phyloP scores from a whole-genome alignment of 2,329 filamentous ascomycete species.

The Xylariaceae sp. region DNA sequence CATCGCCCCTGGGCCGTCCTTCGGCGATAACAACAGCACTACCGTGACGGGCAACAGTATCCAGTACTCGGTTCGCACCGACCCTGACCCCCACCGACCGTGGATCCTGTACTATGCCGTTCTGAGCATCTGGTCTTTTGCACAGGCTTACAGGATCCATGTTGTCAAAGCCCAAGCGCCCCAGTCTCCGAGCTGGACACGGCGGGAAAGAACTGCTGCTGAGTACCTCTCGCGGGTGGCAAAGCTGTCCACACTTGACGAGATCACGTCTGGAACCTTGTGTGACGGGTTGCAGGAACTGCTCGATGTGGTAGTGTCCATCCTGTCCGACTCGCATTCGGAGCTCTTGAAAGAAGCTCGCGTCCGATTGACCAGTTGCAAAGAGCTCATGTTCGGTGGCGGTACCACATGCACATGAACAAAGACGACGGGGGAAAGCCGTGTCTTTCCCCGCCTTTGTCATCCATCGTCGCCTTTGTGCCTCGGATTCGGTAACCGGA shows the following conservation, averaged over 20 bases:
- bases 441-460: no score
- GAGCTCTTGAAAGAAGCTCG: slow-evolving; percentile 76
- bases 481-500: neutral
- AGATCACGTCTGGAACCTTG: slow-evolving; percentile 60
- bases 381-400: slow-evolving; percentile 39
- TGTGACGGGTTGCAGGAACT: slow-evolving; percentile 48
- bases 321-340: slow-evolving; percentile 43
- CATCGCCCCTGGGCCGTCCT: no score
- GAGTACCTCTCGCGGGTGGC: slow-evolving; percentile 58
- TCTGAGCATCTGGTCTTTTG: slow-evolving; percentile 83
- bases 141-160: slow-evolving; percentile 60
- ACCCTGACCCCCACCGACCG: slow-evolving; percentile 76
- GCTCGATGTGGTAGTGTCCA: slow-evolving; percentile 38
- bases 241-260: slow-evolving; percentile 62
- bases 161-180: slow-evolving; percentile 52
- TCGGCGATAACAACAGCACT: slow-evolving; percentile 16
- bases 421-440: no score
- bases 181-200: slow-evolving; percentile 15
- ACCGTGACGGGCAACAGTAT: slow-evolving; percentile 28
- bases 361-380: slow-evolving; percentile 63
- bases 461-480: no score
- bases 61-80: slow-evolving; percentile 68
- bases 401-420: slow-evolving; percentile 16
- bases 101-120: slow-evolving; percentile 89
- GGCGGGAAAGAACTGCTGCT: slow-evolving; percentile 30